Percentiles rank a stretch among this genome's conserved stretches.
These are phyloP conservation scores for Kluyveromyces starmeri DNA, from an alignment of 805 yeast genomes.

Conservation along the genomic window DNA sequence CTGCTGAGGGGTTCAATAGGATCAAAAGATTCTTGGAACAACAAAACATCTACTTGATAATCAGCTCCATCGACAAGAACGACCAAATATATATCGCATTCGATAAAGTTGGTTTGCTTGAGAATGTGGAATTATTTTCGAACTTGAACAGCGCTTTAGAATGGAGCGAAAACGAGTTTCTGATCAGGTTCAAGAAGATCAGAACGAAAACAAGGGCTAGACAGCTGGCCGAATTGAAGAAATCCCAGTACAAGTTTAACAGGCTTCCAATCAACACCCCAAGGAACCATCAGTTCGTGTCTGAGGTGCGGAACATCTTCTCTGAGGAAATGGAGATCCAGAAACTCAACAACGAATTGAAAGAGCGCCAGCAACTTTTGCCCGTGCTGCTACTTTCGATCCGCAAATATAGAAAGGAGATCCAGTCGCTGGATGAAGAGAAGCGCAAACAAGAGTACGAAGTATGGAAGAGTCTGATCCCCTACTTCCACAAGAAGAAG, in stretches of 20 bases:
- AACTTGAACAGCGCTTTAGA: slow-evolving; percentile 83
- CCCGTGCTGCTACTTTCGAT: slow-evolving; percentile 23
- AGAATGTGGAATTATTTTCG: slow-evolving; percentile 49
- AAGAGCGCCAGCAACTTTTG: slow-evolving; percentile 17
- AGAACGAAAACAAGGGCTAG: slow-evolving; percentile 21
- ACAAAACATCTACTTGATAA: slow-evolving; percentile 58
- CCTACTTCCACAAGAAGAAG: slow-evolving; percentile 43
- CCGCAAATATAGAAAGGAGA: slow-evolving; percentile 22
- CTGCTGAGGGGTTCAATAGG: slow-evolving; percentile 90
- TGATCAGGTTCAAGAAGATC: slow-evolving; percentile 34
- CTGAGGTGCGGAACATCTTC: slow-evolving; percentile 32
- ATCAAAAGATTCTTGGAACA: slow-evolving; percentile 69
- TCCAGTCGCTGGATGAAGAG: slow-evolving; percentile 17
- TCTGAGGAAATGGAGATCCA: slow-evolving; percentile 23
- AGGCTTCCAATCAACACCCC: slow-evolving; percentile 30
- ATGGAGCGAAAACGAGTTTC: slow-evolving; percentile 92
- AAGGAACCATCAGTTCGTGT: slow-evolving; percentile 32
- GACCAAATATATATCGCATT: slow-evolving; percentile 63
- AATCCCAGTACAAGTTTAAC: slow-evolving; percentile 4
- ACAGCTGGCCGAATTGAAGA: slow-evolving; percentile 9
- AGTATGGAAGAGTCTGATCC: slow-evolving; percentile 59
- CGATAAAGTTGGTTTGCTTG: slow-evolving; percentile 76
- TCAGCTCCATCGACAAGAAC: slow-evolving; percentile 66
- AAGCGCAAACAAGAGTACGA: slow-evolving; percentile 33
- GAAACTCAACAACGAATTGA: slow-evolving; percentile 13